Base-by-base conservation (phyloP, 768 basidiomycete species). In the Trametes meyenii region DNA sequence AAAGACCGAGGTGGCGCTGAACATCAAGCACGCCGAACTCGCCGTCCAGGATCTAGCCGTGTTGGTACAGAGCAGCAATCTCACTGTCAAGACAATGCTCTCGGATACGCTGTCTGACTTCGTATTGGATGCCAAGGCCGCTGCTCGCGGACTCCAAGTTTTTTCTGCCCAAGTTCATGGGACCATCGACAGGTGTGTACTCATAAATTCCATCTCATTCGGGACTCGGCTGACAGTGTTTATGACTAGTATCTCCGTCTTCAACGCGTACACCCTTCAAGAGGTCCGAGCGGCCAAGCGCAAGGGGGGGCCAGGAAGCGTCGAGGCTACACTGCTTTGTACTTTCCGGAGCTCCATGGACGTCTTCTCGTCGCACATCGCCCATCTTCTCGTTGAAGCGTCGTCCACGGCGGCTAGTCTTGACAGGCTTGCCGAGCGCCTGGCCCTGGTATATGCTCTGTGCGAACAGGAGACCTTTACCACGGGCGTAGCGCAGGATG, bases 11-110 rank as follows among this genome's bases (percentile, higher is more conserved):
- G 70, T 92, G 39, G 83, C 88, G 4, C 67, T 89, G 45, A 83
- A 89, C 55, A 81, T 92, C 64, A 85, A 89, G 73, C 87, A 85
- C 70, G 86, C 89, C 11, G 86, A 91, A 65, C 85, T 91, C 81
- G 90, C 89, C 11, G 88, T 86, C 1, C 76, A 73, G 23, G 90
- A 92, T 69, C 77, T 92, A 55, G 75, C 81, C 7, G 78, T 82
- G 6, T 75, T 89, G 23, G 85, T 92, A 16, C 79, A 79, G 13
- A 73, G 80, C 57, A 92, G 90, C 70, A 76, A 86, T 19, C 70
- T 92, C 67, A 81, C 76, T 58, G 81, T 82, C n/a, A 84, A 78
- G 54, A 86, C 89, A 14, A 56, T 69, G 23, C 68, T 92, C 10
- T 85, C 82, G 17, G 75, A 81, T 7, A 67, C 75, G 16, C 74